Percentiles rank a stretch among this genome's conserved stretches.
These are phyloP conservation scores for Pneumocystis jirovecii DNA, from an alignment of 1,139 yeast species.

Conservation along the genomic window DNA sequence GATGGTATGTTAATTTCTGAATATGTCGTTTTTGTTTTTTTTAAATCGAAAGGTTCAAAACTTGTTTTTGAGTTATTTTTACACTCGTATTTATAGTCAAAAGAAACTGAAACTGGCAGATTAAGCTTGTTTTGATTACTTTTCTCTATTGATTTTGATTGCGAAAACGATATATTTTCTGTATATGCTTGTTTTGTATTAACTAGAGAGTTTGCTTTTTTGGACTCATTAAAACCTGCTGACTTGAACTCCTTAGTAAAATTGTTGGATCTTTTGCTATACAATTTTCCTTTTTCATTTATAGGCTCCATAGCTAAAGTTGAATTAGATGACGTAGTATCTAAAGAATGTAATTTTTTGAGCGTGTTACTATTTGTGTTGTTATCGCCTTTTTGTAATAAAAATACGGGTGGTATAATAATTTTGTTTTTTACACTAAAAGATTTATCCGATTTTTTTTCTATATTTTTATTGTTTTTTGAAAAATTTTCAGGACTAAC, in stretches of 20 bases:
- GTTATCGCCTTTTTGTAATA: background rate
- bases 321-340: background rate
- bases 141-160: background rate
- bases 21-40: background rate
- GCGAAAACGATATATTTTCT: background rate
- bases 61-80: background rate
- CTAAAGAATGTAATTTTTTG: background rate
- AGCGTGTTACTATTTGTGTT: background rate
- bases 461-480: background rate
- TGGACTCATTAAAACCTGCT: background rate
- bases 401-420: background rate
- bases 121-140: background rate
- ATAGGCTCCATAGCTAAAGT: background rate
- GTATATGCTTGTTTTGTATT: background rate
- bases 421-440: background rate
- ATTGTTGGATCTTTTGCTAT: background rate
- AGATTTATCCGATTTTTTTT: background rate
- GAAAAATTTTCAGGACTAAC: background rate
- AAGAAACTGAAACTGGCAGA: background rate
- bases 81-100: background rate
- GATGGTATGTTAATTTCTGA: background rate
- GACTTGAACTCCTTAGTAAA: background rate
- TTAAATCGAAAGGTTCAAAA: background rate
- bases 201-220: background rate
- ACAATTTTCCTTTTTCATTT: background rate